A percentile compares a stretch with the other conserved stretches of the same genome.
Evolutionary conservation across 371 early-diverging fungal genomes (phyloP).

Genomic region (Blakeslea trispora): DNA sequence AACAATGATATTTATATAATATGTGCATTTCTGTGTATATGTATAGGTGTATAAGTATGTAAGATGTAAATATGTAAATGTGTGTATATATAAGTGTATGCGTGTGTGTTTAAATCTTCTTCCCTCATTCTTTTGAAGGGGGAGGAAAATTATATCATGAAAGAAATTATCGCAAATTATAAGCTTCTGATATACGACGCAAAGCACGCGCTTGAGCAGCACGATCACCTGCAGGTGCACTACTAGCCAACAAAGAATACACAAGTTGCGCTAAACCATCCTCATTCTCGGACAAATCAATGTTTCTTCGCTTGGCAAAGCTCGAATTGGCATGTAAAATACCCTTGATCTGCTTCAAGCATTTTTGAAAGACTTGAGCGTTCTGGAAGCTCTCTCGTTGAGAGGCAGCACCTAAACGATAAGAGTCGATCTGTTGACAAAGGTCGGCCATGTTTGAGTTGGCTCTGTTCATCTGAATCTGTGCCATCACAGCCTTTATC

Average conservation of each 20-base stretch:
- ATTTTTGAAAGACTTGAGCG: conserved; percentile 53
- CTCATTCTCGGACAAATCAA: conserved; percentile 38
- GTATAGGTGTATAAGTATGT: no score
- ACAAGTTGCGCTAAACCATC: conserved; percentile 46
- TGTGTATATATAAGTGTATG: no score
- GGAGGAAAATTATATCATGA: background rate
- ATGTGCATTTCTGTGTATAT: no score
- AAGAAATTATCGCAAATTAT: conserved; percentile 36
- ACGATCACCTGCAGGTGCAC: conserved; percentile 29
- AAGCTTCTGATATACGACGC: conserved; percentile 51
- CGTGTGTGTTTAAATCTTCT: no score
- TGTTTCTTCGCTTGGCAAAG: conserved; percentile 38
- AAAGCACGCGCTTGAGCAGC: conserved; percentile 37
- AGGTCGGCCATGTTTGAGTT: conserved; percentile 56
- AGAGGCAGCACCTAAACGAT: conserved; percentile 42
- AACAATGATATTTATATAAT: no score
- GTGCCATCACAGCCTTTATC: conserved; percentile 58
- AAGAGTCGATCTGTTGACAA: conserved; percentile 54
- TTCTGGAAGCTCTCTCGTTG: conserved; percentile 53
- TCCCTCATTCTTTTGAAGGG: no score
- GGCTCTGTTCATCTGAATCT: conserved; percentile 56
- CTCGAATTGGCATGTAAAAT: conserved; percentile 43
- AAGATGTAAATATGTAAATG: no score
- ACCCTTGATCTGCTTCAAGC: conserved; percentile 51
- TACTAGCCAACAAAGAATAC: conserved; percentile 43